A percentile compares a stretch with the other conserved stretches of the same genome.
Evolutionary conservation across 306 rosid species (phyloP).

Genomic region (Acacia confusa): DNA sequence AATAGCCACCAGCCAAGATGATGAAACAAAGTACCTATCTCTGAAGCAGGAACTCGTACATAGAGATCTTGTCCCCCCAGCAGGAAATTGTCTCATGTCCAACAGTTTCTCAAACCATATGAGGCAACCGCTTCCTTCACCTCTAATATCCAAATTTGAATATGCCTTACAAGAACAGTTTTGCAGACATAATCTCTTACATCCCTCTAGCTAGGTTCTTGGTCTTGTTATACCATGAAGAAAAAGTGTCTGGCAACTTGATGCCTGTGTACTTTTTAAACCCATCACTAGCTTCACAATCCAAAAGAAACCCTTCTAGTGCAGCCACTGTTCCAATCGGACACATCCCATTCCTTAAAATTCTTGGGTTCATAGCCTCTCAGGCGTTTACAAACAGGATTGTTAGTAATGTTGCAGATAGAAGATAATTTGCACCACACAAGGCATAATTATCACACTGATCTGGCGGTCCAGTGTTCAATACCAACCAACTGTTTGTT

Average conservation of each 20-base stretch:
- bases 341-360: no score
- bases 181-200: background rate
- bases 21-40: conserved; percentile 22
- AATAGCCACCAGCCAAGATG: background rate
- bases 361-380: no score
- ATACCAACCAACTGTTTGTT: conserved; percentile 23
- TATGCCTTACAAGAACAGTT: conserved; percentile 30
- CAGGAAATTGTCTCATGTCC: conserved; percentile 3
- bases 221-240: conserved; percentile 18
- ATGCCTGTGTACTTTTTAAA: background rate
- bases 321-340: conserved; percentile 3
- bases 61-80: conserved; percentile 29
- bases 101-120: conserved; percentile 13
- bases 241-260: conserved; percentile 37
- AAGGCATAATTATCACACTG: conserved; percentile 28
- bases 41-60: conserved; percentile 35
- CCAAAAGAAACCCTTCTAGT: background rate
- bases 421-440: conserved; percentile 14
- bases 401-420: background rate
- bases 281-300: conserved; percentile 6
- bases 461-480: background rate
- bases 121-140: conserved; percentile 25
- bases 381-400: no score
- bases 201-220: conserved; percentile 19
- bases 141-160: background rate